Evolutionary conservation across 805 yeast genomes (phyloP), one percentile per base, ranked within the genome.

Genomic region (Crinitomyces ghanaensis): DNA sequence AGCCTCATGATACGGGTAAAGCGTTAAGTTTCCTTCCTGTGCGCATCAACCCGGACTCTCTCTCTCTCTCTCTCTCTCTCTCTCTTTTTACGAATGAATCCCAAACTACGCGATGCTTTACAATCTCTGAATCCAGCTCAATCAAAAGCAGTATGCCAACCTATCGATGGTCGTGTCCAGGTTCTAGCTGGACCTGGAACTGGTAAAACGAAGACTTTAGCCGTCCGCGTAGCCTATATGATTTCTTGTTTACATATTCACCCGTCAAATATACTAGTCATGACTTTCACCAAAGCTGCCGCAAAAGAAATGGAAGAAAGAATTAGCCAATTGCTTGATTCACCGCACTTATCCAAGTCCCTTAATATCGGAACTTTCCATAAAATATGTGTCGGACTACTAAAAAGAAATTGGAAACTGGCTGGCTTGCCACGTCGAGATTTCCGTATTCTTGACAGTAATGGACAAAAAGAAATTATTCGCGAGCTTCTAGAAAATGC

Each of bases 231-330:
- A 6, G 86, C 86, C 0, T 70, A 74, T 46, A 44, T 86, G 5
- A 38, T 70, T 3, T 53, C 66, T 6, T n/a, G n/a, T n/a, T n/a
- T n/a, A n/a, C n/a, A n/a, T n/a, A 53, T 81, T 1, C 59, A 63
- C 1, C 86, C 96, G 0, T 60, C 64, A 21, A 58, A 68, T 30
- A 66, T 91, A 13, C 68, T 88, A 1, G 91, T 86, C 14, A 83
- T 95, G 4, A 86, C 97, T 0, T 88, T 88, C 59, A 88, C 97
- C 8, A 81, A 82, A 46, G 82, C 80, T 46, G 97, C 98, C 0
- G 93, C 96, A 2, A 68, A 64, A 33, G 97, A 88, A 56, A 77
- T 88, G 81, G 57, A 62, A 8, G 77, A 72, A 20, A 62, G 97
- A 26, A 55, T 88, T 16, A 38, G 35, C 5, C n/a, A n/a, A 2